Percentiles rank a stretch among this genome's conserved stretches.
These are phyloP conservation scores for Solanum bukasovii DNA, from an alignment of 257 asterid genomes.

Conservation along the genomic window DNA sequence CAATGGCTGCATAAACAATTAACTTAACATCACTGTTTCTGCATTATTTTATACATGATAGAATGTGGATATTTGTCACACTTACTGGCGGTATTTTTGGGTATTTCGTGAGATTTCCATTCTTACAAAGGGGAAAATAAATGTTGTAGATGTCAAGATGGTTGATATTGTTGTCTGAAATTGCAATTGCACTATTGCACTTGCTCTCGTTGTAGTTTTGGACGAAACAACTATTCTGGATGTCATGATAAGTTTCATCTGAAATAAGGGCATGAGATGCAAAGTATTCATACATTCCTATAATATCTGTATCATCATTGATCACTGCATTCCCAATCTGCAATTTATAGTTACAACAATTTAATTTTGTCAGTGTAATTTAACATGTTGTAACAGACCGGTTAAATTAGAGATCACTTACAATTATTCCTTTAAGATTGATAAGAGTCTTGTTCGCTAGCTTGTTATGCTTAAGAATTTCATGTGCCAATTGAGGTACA, in stretches of 20 bases:
- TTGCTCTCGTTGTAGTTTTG: background rate
- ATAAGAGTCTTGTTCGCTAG: slow-evolving; percentile 8
- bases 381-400: background rate
- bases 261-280: slow-evolving; percentile 13
- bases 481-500: slow-evolving; percentile 27
- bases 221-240: background rate
- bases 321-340: slow-evolving; percentile 21
- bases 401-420: slow-evolving; percentile 2
- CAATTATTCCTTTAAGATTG: slow-evolving; percentile 33
- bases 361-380: background rate
- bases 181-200: background rate
- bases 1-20: background rate
- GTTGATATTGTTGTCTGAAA: background rate
- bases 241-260: slow-evolving; percentile 1
- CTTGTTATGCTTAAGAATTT: slow-evolving; percentile 17
- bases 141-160: background rate
- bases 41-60: background rate
- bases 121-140: background rate
- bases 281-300: background rate
- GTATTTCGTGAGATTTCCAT: background rate
- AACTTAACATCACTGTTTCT: background rate
- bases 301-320: background rate
- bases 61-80: background rate
- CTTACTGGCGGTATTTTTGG: background rate
- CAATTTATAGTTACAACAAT: background rate